Evolutionary conservation across 352 stramenopile genomes (phyloP).

Genomic region (Peronospora tabacina): DNA sequence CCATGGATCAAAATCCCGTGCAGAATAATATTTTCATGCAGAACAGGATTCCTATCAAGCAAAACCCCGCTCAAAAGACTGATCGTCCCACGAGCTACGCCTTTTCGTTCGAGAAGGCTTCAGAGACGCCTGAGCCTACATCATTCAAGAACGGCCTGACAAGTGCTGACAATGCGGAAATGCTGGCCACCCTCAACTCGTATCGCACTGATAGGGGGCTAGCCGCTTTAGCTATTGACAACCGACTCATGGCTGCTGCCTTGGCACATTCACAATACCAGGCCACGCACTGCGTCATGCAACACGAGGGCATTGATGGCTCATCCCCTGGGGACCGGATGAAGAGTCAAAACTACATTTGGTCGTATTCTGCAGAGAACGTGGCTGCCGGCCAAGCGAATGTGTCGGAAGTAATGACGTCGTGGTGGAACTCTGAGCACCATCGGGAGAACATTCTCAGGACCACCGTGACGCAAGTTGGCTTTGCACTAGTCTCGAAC

Average conservation of each 20-base stretch:
- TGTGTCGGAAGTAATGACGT: constrained; percentile 37
- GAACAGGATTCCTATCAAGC: too few relatives aligned
- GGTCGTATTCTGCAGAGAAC: constrained; percentile 38
- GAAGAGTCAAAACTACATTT: constrained; percentile 30
- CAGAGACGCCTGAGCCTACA: too few relatives aligned
- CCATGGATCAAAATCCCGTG: too few relatives aligned
- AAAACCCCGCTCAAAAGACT: too few relatives aligned
- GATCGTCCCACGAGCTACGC: too few relatives aligned
- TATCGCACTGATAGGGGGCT: constrained; percentile 38
- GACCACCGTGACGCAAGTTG: constrained; percentile 27
- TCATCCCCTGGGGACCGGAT: constrained; percentile 36
- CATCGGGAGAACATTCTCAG: constrained; percentile 53
- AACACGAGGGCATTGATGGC: constrained; percentile 35
- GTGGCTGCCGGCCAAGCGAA: constrained; percentile 39
- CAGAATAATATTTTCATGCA: too few relatives aligned
- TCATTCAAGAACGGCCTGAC: constrained; percentile 23
- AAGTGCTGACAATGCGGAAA: constrained; percentile 27
- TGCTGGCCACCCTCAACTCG: constrained; percentile 45
- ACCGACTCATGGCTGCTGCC: constrained; percentile 30
- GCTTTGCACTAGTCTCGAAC: constrained; percentile 26
- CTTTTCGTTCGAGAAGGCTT: too few relatives aligned
- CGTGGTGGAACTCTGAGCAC: constrained; percentile 46
- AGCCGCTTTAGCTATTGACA: constrained; percentile 33
- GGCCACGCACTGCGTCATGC: constrained; percentile 37
- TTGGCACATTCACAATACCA: constrained; percentile 40